phyloP scores from a whole-genome alignment of 1,139 yeast species.

The Geotrichum macrosporum region DNA sequence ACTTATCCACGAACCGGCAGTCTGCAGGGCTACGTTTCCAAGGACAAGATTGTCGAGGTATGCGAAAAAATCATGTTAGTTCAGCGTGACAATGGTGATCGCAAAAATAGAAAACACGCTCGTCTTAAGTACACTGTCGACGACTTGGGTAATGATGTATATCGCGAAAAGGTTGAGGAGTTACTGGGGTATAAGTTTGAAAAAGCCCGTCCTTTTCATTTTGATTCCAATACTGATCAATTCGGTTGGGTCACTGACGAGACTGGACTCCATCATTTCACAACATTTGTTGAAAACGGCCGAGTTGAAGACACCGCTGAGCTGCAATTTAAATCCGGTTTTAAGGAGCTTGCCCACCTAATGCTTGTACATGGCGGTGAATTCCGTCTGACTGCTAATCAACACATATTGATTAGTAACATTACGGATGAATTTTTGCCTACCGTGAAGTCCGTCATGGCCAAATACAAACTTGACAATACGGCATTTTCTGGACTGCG shows the following conservation, averaged over 20 bases:
- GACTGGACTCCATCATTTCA: constrained; percentile 79
- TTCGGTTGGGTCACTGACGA: constrained; percentile 87
- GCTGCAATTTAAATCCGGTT: constrained; percentile 84
- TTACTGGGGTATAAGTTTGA: constrained; percentile 72
- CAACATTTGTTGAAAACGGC: constrained; percentile 94
- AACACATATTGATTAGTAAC: constrained; percentile 76
- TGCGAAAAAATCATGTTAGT: constrained; percentile 92
- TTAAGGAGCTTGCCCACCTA: constrained; percentile 69
- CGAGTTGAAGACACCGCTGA: constrained; percentile 92
- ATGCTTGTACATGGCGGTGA: constrained; percentile 63
- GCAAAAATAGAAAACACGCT: constrained; percentile 95
- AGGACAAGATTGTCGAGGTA: constrained; percentile 65
- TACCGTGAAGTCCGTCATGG: constrained; percentile 57
- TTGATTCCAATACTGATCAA: constrained; percentile 82
- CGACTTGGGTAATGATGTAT: constrained; percentile 80
- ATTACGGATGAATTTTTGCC: constrained; percentile 66
- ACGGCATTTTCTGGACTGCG: constrained; percentile 79
- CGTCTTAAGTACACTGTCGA: constrained; percentile 96
- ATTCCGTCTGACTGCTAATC: constrained; percentile 94
- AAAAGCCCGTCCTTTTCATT: constrained; percentile 64
- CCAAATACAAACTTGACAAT: constrained; percentile 77
- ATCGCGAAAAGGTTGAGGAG: constrained; percentile 76
- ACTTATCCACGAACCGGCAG: constrained; percentile 96
- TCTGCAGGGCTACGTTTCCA: constrained; percentile 67
- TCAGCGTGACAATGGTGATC: constrained; percentile 93